Base-by-base conservation (phyloP, 2,329 filamentous ascomycete genomes). In the Samsoniella hepiali region DNA sequence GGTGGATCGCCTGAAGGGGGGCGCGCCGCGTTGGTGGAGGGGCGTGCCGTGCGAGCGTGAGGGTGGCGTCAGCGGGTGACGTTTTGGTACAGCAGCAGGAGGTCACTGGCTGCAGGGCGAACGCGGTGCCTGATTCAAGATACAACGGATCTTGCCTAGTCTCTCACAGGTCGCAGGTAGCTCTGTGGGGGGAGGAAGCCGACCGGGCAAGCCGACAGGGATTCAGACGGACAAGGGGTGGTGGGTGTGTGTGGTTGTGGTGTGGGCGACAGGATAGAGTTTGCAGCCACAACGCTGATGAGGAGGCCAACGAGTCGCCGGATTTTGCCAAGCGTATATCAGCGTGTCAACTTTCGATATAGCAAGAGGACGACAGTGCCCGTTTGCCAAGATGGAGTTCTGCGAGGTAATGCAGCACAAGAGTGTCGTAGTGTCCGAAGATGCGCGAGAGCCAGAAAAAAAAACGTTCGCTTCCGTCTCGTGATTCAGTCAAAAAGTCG, bases 131-230 rank as follows among this genome's bases (percentile, higher is more conserved):
- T 44, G 54, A 22, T 36, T 49, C 42, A 29, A 38, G 32, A 31
- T 58, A 32, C 31, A 27, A 17, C 29, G 13, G 29, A 36, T 8
- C 8, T 36, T 10, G 31, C 34, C 32, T 38, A 17, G 53, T 42
- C 51, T 54, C 17, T 9, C 55, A 29, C n/a, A 47, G 36, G n/a
- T 32, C 10, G 32, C 17, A 31, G n/a, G 36, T 55, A 34, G 34
- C 31, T 49, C 22, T 40, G 44, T 31, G 56, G 56, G 56, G 56
- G 22, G 22, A 29, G 40, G 47, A 22, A 51, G 32, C 29, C 50
- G 44, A 56, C 54, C 56, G 44, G 56, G 44, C 44, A 29, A 32
- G 11, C 56, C 56, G 56, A 58, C 44, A 38, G 44, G 56, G 56
- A 49, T 58, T 58, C 44, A 29, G 31, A 58, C 44, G 44, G 56